Base-by-base conservation (phyloP, 768 basidiomycete species). In the Russula vinacea region DNA sequence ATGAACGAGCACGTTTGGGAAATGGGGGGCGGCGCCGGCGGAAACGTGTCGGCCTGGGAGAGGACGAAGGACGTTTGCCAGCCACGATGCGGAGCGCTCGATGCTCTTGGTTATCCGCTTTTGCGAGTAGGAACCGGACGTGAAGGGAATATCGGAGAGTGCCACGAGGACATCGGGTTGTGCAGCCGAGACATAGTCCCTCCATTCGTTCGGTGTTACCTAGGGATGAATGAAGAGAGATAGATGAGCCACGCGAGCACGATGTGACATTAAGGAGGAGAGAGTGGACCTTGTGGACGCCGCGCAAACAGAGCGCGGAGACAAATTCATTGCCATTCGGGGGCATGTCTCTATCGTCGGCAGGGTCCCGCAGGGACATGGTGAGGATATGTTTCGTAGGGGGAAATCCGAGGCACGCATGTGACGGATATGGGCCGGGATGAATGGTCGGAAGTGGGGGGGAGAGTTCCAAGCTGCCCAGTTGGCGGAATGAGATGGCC, bases 41-140 rank as follows among this genome's bases (percentile, higher is more conserved):
- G 51, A 39, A 45, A 59, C 66, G 26, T 61, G 58, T n/a, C 8
- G 58, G 24, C 24, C 42, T 3, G 70, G 67, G 26, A 69, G 65
- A 3, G 74, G 74, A 16, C 75, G 74, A 2, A 92, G 77, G 1
- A 90, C 65, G 39, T 80, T 76, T 0, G 79, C 74, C 0, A 92
- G 74, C 92, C 92, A 94, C 0, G 79, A 74, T 0, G 77, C 71
- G 3, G 85, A 85, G 32, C 91, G 80, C 50, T 91, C 87, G 58
- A 92, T 80, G 70, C 86, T 86, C 71, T 92, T 93, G 32, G 82
- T 85, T 6, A 86, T 73, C 3, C 92, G 84, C 67, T 89, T 92
- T 70, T 94, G 92, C 4, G 90, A 92, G 65, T 84, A 81, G 0
- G 88, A 84, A 0, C 84, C 81, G 3, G 76, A 66, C 0, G 87